Base-by-base conservation (phyloP, 2,329 filamentous ascomycete species). In the Fusarium sp. region DNA sequence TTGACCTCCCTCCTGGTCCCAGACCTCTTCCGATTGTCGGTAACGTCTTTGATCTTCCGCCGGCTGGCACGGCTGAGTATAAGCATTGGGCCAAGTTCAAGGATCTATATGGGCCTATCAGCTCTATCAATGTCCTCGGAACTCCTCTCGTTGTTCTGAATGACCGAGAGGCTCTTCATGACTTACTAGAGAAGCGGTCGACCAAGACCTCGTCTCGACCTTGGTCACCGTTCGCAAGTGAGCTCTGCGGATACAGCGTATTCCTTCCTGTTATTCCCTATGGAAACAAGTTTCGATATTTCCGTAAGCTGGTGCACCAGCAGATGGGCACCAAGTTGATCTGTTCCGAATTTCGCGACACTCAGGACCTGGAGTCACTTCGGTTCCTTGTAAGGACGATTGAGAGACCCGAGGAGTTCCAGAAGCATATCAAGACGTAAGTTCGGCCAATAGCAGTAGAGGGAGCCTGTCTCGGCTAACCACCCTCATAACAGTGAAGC, bases 1-100 rank as follows among this genome's bases (percentile, higher is more conserved):
- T 45, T 33, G 42, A 49, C 33, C 69, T 77, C 1, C 87, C 86
- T 2, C 87, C 87, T 3, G 87, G 87, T 0, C 87, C 87, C 0
- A 85, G 80, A 41, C 81, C 81, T 0, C 74, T 84, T 11, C 85
- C 85, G 0, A 18, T 89, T 0, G 35, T 89, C 7, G 87, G 87
- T 7, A 89, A 88, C 70, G 68, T 88, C 20, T 67, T 72, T 2
- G 86, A 88, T 67, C 76, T 89, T 15, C 86, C 86, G 1, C 75
- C 80, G 0, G 55, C 64, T 1, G 81, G 79, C 3, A 70, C 65
- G 10, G 77, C 74, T 8, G 82, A 84, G 64, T 83, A 79, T 65
- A 68, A 80, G 49, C 83, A 84, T 59, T 85, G 83, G 83, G 54
- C 81, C 35, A 80, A 81, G 63, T 79, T 82, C 63, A 84, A 82